phyloP scores from a whole-genome alignment of 306 rosid species.

The Abrus precatorius region DNA sequence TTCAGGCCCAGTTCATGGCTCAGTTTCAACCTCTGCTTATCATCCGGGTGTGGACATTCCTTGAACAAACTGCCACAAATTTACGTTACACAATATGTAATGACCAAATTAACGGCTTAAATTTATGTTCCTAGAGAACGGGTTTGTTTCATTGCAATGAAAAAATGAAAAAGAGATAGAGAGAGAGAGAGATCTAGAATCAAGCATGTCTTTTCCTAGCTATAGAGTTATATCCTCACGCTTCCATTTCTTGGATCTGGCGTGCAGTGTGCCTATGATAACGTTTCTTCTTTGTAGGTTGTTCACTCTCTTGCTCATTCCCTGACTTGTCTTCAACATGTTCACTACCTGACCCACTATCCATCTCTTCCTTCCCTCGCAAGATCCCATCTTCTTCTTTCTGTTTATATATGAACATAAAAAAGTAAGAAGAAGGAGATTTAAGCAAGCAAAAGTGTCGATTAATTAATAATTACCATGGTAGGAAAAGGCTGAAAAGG shows the following conservation, averaged over 20 bases:
- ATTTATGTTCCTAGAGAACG: not conserved
- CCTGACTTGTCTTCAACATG: constrained; percentile 80
- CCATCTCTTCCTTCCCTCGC: constrained; percentile 85
- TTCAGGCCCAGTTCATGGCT: constrained; percentile 86
- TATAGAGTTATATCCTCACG: constrained; percentile 48
- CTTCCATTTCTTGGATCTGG: constrained; percentile 99
- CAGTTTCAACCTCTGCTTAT: constrained; percentile 85
- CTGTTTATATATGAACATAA: constrained; percentile 38
- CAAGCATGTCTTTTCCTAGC: not conserved
- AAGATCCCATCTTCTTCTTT: constrained; percentile 76
- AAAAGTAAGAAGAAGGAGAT: not conserved
- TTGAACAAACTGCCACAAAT: constrained; percentile 73
- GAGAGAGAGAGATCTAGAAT: not conserved
- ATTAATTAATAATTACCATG: constrained; percentile 49
- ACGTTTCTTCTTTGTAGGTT: constrained; percentile 78
- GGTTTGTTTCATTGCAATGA: not conserved
- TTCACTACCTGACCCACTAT: constrained; percentile 88
- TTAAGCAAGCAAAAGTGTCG: not conserved
- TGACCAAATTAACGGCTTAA: not conserved
- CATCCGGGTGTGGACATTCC: constrained; percentile 99
- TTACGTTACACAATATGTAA: not conserved
- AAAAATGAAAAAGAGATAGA: not conserved
- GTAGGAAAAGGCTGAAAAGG: constrained; percentile 76
- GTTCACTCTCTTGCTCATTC: constrained; percentile 72
- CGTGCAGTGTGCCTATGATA: constrained; percentile 95